Evolutionary conservation across 345 rosid genomes (phyloP).

Genomic region (Pelargonium nanum): DNA sequence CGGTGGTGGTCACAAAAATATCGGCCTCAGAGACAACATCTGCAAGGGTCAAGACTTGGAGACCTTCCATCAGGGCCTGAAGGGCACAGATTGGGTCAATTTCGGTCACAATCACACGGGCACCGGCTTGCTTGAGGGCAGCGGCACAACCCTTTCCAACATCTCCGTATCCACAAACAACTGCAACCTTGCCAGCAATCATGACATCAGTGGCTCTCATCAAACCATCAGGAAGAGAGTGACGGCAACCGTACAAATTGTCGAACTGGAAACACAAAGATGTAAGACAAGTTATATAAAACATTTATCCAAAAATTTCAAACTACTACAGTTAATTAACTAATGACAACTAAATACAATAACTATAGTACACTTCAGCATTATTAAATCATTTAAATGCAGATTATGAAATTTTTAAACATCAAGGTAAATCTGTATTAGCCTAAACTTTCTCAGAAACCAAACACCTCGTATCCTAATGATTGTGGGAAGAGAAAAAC

Average conservation of each 20-base stretch:
- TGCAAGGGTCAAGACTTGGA: slow-evolving; percentile 64
- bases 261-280: slow-evolving; percentile 44
- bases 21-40: slow-evolving; percentile 63
- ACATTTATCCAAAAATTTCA: no score
- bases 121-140: slow-evolving; percentile 85
- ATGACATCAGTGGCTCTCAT: slow-evolving; percentile 97
- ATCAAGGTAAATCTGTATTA: no score
- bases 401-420: no score
- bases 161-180: slow-evolving; percentile 87
- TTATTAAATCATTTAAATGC: no score
- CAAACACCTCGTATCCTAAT: no score
- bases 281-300: slow-evolving; percentile 1
- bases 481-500: no score
- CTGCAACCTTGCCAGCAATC: slow-evolving; percentile 85
- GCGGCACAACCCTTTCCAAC: slow-evolving; percentile 96
- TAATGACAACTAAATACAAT: no score
- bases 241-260: slow-evolving; percentile 93
- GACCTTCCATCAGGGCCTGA: slow-evolving; percentile 87
- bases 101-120: slow-evolving; percentile 81
- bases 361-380: no score
- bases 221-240: slow-evolving; percentile 95
- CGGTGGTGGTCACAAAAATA: slow-evolving; percentile 85
- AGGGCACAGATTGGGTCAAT: slow-evolving; percentile 93
- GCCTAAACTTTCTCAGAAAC: no score
- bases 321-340: no score